These are phyloP conservation scores for Globisporangium viniferum DNA, from an alignment of 352 stramenopile species.

Conservation along the genomic window DNA sequence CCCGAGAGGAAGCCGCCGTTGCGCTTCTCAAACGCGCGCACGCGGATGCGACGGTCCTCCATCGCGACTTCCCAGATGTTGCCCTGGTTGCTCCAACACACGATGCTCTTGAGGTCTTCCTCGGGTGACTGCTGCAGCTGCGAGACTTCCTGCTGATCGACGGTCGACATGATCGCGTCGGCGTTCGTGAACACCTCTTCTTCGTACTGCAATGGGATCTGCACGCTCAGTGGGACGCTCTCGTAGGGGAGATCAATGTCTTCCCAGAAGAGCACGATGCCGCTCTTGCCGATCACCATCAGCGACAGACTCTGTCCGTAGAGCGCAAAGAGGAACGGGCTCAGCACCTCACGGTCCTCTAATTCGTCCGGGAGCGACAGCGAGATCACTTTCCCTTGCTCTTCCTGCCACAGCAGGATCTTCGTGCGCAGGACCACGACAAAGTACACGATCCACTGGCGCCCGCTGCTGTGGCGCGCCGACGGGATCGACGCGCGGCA, in stretches of 20 bases:
- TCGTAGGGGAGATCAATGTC: constrained; percentile 78
- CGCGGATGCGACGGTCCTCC: constrained; percentile 74
- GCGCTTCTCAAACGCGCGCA: constrained; percentile 70
- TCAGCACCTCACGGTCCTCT: constrained; percentile 37
- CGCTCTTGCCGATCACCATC: constrained; percentile 59
- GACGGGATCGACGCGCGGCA: constrained; percentile 44
- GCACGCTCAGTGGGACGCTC: constrained; percentile 69
- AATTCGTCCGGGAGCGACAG: constrained; percentile 60
- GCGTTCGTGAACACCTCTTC: constrained; percentile 51
- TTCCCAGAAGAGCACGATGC: constrained; percentile 78
- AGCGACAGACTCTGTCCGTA: constrained; percentile 67
- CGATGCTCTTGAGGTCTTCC: constrained; percentile 46
- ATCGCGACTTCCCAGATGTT: constrained; percentile 80
- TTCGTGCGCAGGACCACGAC: constrained; percentile 53
- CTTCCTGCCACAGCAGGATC: constrained; percentile 68
- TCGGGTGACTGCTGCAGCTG: constrained; percentile 14
- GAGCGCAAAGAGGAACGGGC: constrained; percentile 65
- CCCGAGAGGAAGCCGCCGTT: constrained; percentile 62
- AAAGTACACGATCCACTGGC: constrained; percentile 54
- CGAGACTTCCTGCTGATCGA: constrained; percentile 8
- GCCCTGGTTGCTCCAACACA: constrained; percentile 79
- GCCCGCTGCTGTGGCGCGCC: constrained; percentile 41
- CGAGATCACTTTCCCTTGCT: constrained; percentile 38
- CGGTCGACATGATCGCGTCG: constrained; percentile 27
- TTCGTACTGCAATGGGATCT: constrained; percentile 59